Base-by-base conservation (phyloP, 2,329 filamentous ascomycete species). In the Clarireedia sp. region DNA sequence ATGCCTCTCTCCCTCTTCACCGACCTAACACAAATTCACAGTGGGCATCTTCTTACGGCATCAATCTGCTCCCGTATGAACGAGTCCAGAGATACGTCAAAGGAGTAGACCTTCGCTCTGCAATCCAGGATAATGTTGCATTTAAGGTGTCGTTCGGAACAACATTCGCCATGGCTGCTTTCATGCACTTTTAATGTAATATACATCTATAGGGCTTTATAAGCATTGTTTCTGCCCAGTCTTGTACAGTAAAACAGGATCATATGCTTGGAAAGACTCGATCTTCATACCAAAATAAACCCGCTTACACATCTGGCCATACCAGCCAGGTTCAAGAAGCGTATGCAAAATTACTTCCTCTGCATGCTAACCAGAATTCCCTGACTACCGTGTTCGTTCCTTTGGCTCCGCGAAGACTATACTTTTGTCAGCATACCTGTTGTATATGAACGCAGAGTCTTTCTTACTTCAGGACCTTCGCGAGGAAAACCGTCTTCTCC, bases 281-380 rank as follows among this genome's bases (percentile, higher is more conserved):
- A 33, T 33, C 29, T 33, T 33, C 19, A 46, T 46, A 23, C 43
- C 19, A 23, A 21, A 14, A 21, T 26, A 8, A 17, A 46, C 23
- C 19, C 29, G 29, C 29, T 33, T 33, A 33, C 12, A 33, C 29
- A 33, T 12, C 29, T 14, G 9, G 12, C 9, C 12, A 12, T 33
- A 12, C 10, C 12, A 12, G 12, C 29, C 29, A 33, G 29, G 12
- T 24, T 56, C 48, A 56, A 56, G 81, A 83, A 48, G 74, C 77
- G 69, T 85, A 85, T 8, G 80, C 74, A 68, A 83, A 85, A 63
- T 74, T 81, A 0, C 77, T 76, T 4, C 76, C 76, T 47, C 86
- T 75, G 59, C 83, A 85, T 2, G 78, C 75, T n/a, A 88, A 71
- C 83, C 85, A 90, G 66, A 90, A 90, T 29, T 88, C 84, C 57